Conservation (phyloP, 371 early-diverging fungal species). For the Entomophthora muscae region DNA sequence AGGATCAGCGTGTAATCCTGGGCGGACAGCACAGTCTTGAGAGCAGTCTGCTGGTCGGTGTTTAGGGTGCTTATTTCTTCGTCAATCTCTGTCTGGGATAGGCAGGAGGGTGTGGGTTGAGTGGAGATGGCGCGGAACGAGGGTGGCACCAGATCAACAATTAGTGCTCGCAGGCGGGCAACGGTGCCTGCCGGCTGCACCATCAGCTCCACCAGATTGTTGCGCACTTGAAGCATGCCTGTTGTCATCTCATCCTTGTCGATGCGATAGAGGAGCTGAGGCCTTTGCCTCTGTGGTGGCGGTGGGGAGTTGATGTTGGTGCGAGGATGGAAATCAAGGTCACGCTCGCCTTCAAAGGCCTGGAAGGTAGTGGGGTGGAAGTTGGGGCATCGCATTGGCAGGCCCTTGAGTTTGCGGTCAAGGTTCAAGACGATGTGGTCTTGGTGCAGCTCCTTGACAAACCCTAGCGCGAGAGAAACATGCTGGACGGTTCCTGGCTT, state of each 20-base stretch:
- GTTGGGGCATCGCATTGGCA: not conserved
- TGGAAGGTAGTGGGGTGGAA: constrained; percentile 18
- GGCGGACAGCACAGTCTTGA: constrained; percentile 37
- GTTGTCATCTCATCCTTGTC: constrained; percentile 65
- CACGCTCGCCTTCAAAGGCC: not conserved
- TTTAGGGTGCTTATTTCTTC: constrained; percentile 24
- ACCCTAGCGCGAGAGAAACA: constrained; percentile 36
- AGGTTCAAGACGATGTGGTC: constrained; percentile 30
- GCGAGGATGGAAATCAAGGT: not conserved
- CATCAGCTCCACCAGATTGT: constrained; percentile 58
- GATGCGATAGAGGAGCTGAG: constrained; percentile 38
- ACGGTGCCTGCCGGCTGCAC: constrained; percentile 21
- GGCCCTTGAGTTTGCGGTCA: constrained; percentile 24
- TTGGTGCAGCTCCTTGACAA: constrained; percentile 28
- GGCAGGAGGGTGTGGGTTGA: too few relatives aligned
- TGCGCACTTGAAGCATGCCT: constrained; percentile 43
- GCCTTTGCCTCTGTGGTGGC: not conserved
- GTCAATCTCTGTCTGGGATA: too few relatives aligned
- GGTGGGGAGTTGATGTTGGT: not conserved
- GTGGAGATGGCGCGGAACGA: constrained; percentile 17
- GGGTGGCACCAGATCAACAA: constrained; percentile 66
- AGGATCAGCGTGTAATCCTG: constrained; percentile 83
- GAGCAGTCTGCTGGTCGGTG: constrained; percentile 38
- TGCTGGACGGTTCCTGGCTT: not conserved
- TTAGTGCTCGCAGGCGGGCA: constrained; percentile 31